These are phyloP conservation scores for Acarospora socialis DNA, from an alignment of 2,329 filamentous ascomycete species.

Conservation along the genomic window DNA sequence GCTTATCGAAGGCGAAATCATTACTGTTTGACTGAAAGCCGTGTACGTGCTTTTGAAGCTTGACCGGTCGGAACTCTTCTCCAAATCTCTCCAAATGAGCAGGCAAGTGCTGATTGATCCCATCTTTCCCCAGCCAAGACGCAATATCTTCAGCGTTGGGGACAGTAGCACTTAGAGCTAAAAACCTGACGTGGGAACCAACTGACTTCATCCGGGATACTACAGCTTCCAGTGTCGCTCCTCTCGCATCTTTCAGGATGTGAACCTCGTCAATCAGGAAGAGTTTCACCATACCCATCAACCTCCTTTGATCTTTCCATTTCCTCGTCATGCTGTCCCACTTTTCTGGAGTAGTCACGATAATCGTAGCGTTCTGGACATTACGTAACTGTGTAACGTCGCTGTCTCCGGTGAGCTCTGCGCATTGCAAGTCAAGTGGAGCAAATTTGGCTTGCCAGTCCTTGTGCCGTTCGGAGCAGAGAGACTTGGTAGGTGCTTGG, in stretches of 20 bases:
- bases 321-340: conserved; percentile 83
- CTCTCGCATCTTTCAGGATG: conserved; percentile 65
- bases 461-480: conserved; percentile 60
- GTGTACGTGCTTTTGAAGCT: conserved; percentile 60
- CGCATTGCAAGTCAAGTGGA: conserved; percentile 51
- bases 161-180: conserved; percentile 71
- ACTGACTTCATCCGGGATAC: conserved; percentile 80
- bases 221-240: conserved; percentile 68
- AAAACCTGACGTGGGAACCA: conserved; percentile 58
- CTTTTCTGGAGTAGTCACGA: conserved; percentile 79
- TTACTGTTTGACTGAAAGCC: conserved; percentile 52
- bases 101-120: conserved; percentile 44
- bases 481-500: conserved; percentile 69
- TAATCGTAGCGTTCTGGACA: conserved; percentile 63
- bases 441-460: conserved; percentile 69
- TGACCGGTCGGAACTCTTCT: conserved; percentile 67
- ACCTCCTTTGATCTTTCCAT: conserved; percentile 64
- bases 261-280: conserved; percentile 83
- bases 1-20: conserved; percentile 63
- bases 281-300: conserved; percentile 62
- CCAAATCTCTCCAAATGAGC: conserved; percentile 58
- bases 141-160: conserved; percentile 73
- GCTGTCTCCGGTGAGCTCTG: conserved; percentile 72
- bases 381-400: conserved; percentile 49
- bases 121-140: conserved; percentile 58